Base-by-base conservation (phyloP, 352 stramenopile genomes). In the Thalassiosira allenii region DNA sequence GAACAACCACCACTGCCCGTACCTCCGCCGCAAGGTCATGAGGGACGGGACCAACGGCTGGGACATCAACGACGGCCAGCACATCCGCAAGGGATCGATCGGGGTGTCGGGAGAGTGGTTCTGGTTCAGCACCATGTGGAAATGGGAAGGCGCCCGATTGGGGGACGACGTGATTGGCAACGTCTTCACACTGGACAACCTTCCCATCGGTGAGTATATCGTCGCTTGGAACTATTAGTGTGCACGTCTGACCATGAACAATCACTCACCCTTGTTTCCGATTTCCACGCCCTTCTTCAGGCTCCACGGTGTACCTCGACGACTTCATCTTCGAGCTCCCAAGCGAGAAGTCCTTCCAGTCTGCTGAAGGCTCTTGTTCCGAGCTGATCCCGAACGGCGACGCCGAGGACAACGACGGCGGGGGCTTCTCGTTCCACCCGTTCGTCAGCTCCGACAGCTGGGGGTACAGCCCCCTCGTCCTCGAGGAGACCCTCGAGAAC, bases 251-350 rank as follows among this genome's bases (percentile, higher is more conserved):
- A n/a, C n/a, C n/a, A n/a, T n/a, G n/a, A n/a, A n/a, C n/a, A n/a
- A n/a, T n/a, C n/a, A n/a, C n/a, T n/a, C n/a, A n/a, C n/a, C n/a
- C n/a, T n/a, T n/a, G n/a, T n/a, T n/a, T n/a, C n/a, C n/a, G n/a
- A n/a, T n/a, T n/a, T n/a, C n/a, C n/a, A n/a, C n/a, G n/a, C n/a
- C n/a, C n/a, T n/a, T n/a, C n/a, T n/a, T n/a, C n/a, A n/a, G n/a
- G n/a, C n/a, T n/a, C 51, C 6, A 71, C 14, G 3, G 17, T 84
- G 9, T 57, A 23, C 1, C 73, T 88, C 56, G 80, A 88, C 41
- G 22, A 67, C 25, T 84, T 88, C 30, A 29, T 61, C 0, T 84
- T 84, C 20, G 75, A 84, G 43, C 56, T 88, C 6, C 74, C 80
- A 27, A 81, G 74, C 9, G 22, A 41, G 3, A 81, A 79, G 54